Conservation (phyloP, 2,329 filamentous ascomycete species). For the Paradendryphiella salina region DNA sequence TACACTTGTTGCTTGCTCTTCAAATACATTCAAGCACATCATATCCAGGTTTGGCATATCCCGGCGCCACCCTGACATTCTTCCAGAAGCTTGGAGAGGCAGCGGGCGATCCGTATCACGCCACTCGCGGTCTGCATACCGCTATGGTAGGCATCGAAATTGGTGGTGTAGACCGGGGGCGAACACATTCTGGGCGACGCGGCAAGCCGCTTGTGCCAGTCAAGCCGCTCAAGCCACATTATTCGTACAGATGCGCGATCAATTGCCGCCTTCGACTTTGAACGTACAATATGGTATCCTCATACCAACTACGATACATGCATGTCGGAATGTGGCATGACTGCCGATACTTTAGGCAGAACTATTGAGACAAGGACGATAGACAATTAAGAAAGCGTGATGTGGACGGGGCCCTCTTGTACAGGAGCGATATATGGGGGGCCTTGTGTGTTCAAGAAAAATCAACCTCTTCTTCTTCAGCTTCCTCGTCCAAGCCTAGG, state of each 20-base stretch:
- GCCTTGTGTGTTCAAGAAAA: slow-evolving; percentile 30
- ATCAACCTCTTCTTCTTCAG: slow-evolving; percentile 35
- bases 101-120: slow-evolving; percentile 7
- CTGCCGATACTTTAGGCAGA: background rate
- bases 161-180: slow-evolving; percentile 9
- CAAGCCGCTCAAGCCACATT: slow-evolving; percentile 18
- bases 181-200: slow-evolving; percentile 9
- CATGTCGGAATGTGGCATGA: slow-evolving; percentile 12
- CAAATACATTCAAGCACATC: slow-evolving; percentile 18
- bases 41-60: slow-evolving; percentile 12
- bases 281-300: slow-evolving; percentile 4
- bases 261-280: slow-evolving; percentile 2
- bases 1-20: slow-evolving; percentile 14
- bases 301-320: slow-evolving; percentile 17
- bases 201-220: slow-evolving; percentile 16
- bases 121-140: slow-evolving; percentile 2
- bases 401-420: slow-evolving; percentile 14
- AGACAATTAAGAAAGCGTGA: background rate
- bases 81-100: slow-evolving; percentile 33
- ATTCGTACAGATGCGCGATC: slow-evolving; percentile 13
- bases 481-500: slow-evolving; percentile 34
- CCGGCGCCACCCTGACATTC: slow-evolving; percentile 18
- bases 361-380: background rate
- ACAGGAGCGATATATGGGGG: slow-evolving; percentile 14
- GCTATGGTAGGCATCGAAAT: background rate